These are phyloP conservation scores for Verruconis gallopava DNA, from an alignment of 2,329 filamentous ascomycete species.

Conservation along the genomic window DNA sequence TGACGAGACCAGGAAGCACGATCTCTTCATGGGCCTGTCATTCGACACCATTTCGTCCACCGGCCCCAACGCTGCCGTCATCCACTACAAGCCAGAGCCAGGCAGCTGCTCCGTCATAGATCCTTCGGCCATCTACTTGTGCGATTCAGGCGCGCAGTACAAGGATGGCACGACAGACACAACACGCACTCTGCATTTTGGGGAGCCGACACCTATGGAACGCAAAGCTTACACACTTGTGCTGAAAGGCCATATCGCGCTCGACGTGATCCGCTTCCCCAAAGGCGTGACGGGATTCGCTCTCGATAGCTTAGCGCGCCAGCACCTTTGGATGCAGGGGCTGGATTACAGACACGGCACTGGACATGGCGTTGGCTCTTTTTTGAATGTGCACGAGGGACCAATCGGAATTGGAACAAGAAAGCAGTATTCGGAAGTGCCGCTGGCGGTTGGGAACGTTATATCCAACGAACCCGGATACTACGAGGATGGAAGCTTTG, in stretches of 20 bases:
- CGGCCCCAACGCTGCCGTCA: constrained; percentile 82
- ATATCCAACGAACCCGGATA: constrained; percentile 93
- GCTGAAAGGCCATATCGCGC: constrained; percentile 81
- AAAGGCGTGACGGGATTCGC: constrained; percentile 93
- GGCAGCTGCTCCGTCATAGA: constrained; percentile 75
- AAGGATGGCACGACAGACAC: constrained; percentile 92
- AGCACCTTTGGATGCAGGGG: constrained; percentile 85
- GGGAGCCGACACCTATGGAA: constrained; percentile 69
- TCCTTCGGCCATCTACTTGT: constrained; percentile 76
- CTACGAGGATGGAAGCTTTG: constrained; percentile 91
- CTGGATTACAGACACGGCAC: constrained; percentile 95
- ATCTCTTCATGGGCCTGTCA: constrained; percentile 77
- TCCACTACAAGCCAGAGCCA: constrained; percentile 85
- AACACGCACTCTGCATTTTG: constrained; percentile 86
- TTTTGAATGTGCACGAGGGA: constrained; percentile 91
- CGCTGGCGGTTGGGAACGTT: constrained; percentile 83
- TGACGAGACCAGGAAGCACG: constrained; percentile 36
- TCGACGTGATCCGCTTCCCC: constrained; percentile 79
- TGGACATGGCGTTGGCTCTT: constrained; percentile 90
- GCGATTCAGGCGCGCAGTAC: constrained; percentile 95
- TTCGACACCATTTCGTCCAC: constrained; percentile 96
- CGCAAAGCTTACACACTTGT: constrained; percentile 87
- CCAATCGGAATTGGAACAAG: constrained; percentile 92
- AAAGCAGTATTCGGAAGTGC: constrained; percentile 80
- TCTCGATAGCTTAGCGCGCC: constrained; percentile 74